A percentile compares a stretch with the other conserved stretches of the same genome.
These are phyloP conservation scores for Stylosanthes scabra DNA, from an alignment of 331 rosid species.

Conservation along the genomic window DNA sequence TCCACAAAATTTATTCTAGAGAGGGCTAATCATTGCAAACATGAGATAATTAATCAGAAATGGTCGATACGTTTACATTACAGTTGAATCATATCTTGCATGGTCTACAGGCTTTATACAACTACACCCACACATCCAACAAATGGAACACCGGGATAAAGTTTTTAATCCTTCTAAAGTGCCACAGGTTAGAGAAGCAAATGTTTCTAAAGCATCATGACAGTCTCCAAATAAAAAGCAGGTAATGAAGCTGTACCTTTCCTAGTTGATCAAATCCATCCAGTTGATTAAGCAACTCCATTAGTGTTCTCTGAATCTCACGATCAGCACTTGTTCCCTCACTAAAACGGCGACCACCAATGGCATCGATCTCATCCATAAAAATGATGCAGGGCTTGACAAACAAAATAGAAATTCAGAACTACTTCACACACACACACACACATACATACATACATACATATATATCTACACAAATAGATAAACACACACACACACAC, in stretches of 20 bases:
- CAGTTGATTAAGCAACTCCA: constrained; percentile 89
- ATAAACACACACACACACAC: background rate
- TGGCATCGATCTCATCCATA: constrained; percentile 96
- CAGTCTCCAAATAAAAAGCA: background rate
- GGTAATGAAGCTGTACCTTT: constrained; percentile 55
- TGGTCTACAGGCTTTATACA: background rate
- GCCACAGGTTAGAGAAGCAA: background rate
- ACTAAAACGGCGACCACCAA: constrained; percentile 92
- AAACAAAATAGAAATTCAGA: constrained; percentile 29
- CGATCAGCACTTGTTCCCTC: constrained; percentile 95
- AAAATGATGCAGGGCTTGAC: constrained; percentile 90
- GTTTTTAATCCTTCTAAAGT: constrained; percentile 7
- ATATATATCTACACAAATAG: background rate
- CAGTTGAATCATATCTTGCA: background rate
- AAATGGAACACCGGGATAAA: background rate
- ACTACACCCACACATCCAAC: background rate
- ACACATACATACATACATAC: background rate
- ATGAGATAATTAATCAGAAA: constrained; percentile 20
- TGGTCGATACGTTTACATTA: background rate
- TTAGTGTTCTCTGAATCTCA: constrained; percentile 86
- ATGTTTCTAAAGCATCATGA: background rate
- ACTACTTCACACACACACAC: constrained; percentile 1
- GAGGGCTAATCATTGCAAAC: background rate
- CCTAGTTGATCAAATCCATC: constrained; percentile 94
- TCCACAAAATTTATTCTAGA: constrained; percentile 2